Percentiles rank a stretch among this genome's conserved stretches.
Evolutionary conservation across 73 alveolate genomes (phyloP).

Genomic region (Diophrys appendiculata): DNA sequence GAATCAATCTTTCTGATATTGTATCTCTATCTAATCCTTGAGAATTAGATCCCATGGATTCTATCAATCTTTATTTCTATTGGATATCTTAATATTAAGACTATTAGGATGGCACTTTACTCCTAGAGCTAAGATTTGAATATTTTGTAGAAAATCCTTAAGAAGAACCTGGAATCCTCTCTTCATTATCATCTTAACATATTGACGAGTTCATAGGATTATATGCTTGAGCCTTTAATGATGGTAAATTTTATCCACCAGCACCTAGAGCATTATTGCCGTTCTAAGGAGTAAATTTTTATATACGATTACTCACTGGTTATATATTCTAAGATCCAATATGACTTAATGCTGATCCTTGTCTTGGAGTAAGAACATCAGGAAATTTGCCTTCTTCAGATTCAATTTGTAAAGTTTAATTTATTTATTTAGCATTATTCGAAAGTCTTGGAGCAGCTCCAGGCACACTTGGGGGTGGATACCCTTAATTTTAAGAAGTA

Average conservation of each 20-base stretch:
- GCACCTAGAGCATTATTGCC: too few species aligned
- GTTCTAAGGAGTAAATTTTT: too few species aligned
- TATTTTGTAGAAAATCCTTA: not conserved
- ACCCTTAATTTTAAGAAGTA: too few species aligned
- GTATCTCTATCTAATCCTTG: constrained; percentile 25
- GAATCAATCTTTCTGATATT: constrained; percentile 56
- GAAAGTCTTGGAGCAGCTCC: too few species aligned
- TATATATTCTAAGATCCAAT: too few species aligned
- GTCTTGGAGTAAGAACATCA: not conserved
- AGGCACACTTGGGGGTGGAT: too few species aligned
- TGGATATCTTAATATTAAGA: constrained; percentile 67
- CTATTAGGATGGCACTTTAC: not conserved
- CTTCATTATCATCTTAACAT: not conserved
- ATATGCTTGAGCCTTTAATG: not conserved
- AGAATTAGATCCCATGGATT: not conserved
- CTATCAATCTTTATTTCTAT: not conserved
- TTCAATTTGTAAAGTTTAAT: too few species aligned
- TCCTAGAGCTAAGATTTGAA: not conserved
- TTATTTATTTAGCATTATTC: too few species aligned
- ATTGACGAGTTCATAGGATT: not conserved
- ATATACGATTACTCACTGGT: too few species aligned
- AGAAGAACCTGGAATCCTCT: not conserved
- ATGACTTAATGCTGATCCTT: too few species aligned
- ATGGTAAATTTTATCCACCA: too few species aligned
- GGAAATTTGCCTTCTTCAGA: constrained; percentile 12